Conservation (phyloP, 352 stramenopile species). For the Globisporangium canariense region DNA sequence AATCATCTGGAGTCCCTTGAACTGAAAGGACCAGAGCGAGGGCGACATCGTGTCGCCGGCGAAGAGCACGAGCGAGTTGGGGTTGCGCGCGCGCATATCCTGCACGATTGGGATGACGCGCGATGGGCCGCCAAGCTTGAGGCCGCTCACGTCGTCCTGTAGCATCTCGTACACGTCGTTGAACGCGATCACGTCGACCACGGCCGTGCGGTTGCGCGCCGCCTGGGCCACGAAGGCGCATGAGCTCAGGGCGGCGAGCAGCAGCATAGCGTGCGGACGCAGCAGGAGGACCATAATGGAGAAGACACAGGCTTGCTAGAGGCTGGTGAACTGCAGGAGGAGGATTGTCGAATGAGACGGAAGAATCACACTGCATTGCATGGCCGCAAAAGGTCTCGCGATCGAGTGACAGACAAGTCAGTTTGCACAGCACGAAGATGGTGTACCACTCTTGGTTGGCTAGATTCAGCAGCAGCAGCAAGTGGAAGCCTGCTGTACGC, state of each 20-base stretch:
- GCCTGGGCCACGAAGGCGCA: background rate
- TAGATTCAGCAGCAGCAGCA: background rate
- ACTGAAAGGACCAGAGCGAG: conserved; percentile 78
- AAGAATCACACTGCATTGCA: background rate
- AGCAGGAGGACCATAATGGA: background rate
- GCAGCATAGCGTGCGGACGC: background rate
- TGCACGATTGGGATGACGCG: conserved; percentile 65
- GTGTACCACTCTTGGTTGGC: background rate
- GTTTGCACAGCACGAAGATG: background rate
- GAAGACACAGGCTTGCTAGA: no score
- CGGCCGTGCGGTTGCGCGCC: conserved; percentile 38
- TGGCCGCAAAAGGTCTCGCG: background rate
- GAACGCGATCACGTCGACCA: conserved; percentile 68
- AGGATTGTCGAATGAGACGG: background rate
- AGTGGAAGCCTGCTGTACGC: no score
- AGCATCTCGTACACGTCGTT: conserved; percentile 83
- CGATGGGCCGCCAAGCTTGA: conserved; percentile 71
- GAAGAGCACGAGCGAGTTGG: conserved; percentile 75
- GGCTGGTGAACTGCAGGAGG: background rate
- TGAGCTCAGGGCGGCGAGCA: background rate
- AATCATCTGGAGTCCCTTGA: conserved; percentile 79
- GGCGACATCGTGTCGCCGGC: conserved; percentile 78
- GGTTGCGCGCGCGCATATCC: conserved; percentile 49
- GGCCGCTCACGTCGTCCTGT: conserved; percentile 53
- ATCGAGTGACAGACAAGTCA: background rate